These are phyloP conservation scores for Phytophthora pluvialis DNA, from an alignment of 352 stramenopile species.

Conservation along the genomic window DNA sequence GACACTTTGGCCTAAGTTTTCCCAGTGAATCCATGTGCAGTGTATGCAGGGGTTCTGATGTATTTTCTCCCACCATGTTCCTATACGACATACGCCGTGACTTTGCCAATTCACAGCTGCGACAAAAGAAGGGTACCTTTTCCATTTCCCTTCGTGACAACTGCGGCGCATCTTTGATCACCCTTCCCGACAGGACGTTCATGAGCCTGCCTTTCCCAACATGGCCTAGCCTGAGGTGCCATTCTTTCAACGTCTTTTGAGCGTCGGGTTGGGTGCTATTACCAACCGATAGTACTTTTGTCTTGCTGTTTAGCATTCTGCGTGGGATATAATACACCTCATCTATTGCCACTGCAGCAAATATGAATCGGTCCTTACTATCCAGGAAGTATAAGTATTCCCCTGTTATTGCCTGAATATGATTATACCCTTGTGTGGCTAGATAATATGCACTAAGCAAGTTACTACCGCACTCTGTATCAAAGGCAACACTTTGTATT, in stretches of 20 bases:
- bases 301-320: background rate
- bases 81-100: background rate
- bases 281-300: conserved; percentile 2
- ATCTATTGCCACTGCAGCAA: conserved; percentile 26
- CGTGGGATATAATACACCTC: conserved; percentile 20
- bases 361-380: conserved; percentile 21
- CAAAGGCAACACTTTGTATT: conserved; percentile 19
- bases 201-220: background rate
- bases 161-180: background rate
- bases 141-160: background rate
- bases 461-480: background rate
- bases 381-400: conserved; percentile 18
- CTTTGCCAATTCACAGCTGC: conserved; percentile 1
- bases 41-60: background rate
- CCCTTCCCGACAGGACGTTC: background rate
- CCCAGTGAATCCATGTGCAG: background rate
- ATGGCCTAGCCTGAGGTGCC: background rate
- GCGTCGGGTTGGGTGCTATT: background rate
- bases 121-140: background rate
- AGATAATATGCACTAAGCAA: conserved; percentile 5
- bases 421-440: background rate
- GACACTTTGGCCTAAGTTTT: background rate
- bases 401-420: background rate
- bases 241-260: background rate
- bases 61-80: background rate